Evolutionary conservation across 129 eudicot genomes (phyloP).

Genomic region (Artemisia tridentata): DNA sequence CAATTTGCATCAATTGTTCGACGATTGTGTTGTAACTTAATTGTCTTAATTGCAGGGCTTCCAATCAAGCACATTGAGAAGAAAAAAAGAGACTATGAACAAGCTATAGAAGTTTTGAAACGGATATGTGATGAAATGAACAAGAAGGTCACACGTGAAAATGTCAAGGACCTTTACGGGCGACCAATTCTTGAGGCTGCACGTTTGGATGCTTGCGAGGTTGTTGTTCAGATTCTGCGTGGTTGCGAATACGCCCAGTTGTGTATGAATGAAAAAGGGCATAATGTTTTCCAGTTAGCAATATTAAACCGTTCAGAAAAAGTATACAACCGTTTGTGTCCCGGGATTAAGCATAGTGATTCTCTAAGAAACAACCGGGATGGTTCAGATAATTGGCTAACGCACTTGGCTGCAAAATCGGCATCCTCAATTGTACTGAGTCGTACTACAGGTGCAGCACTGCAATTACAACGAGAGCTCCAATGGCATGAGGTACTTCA

Average conservation of each 20-base stretch:
- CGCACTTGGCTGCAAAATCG: conserved; percentile 26
- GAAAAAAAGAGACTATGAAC: not conserved
- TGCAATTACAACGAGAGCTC: conserved; percentile 7
- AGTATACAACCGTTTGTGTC: conserved; percentile 13
- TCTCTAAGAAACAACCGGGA: not conserved
- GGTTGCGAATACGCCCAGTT: not conserved
- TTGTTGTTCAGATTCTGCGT: not conserved
- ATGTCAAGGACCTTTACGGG: not conserved
- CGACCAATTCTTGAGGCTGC: not conserved
- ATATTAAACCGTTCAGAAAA: conserved; percentile 12
- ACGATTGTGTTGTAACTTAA: not conserved
- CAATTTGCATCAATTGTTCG: not conserved
- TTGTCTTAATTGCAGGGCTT: not conserved
- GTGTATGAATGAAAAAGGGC: not conserved
- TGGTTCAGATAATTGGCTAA: not conserved
- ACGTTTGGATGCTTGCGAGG: not conserved
- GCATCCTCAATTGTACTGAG: conserved; percentile 17
- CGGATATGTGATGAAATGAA: not conserved
- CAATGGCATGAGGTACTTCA: conserved; percentile 27
- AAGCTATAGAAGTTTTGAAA: not conserved
- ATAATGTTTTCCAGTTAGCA: not conserved
- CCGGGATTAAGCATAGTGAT: not conserved
- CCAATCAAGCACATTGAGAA: conserved; percentile 15
- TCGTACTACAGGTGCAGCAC: conserved; percentile 28
- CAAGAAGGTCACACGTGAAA: not conserved